Percentiles rank a stretch among this genome's conserved stretches.
Conservation (phyloP, 129 eudicot species). For the Scalesia atractyloides region DNA sequence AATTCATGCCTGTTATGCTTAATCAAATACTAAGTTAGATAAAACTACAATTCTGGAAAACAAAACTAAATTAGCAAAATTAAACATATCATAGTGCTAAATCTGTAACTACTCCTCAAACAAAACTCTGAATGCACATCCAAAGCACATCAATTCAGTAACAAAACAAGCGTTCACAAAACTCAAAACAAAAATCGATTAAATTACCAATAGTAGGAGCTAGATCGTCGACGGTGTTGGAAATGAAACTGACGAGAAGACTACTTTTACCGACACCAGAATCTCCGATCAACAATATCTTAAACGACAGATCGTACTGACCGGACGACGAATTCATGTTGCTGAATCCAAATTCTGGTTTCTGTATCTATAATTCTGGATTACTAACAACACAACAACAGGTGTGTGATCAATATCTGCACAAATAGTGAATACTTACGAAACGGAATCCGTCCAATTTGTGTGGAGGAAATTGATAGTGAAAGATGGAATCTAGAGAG, state of each 20-base stretch:
- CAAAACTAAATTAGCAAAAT: too few species aligned
- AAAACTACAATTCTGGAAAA: too few species aligned
- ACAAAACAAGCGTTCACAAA: background rate
- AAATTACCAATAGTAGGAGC: slow-evolving; percentile 77
- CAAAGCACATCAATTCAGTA: slow-evolving; percentile 1
- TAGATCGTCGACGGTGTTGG: slow-evolving; percentile 69
- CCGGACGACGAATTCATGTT: slow-evolving; percentile 62
- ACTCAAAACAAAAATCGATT: background rate
- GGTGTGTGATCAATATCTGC: background rate
- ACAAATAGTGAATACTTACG: background rate
- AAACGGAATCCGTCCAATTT: background rate
- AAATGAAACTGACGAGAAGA: slow-evolving; percentile 79
- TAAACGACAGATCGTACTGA: slow-evolving; percentile 86
- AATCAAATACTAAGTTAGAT: background rate
- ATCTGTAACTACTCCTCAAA: background rate
- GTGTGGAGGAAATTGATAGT: slow-evolving; percentile 11
- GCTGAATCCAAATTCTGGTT: background rate
- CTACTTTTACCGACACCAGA: slow-evolving; percentile 97
- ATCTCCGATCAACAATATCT: slow-evolving; percentile 93
- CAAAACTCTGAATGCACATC: background rate
- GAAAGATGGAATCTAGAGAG: slow-evolving; percentile 17
- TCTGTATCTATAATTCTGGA: background rate
- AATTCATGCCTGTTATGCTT: background rate
- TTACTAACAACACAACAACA: background rate
- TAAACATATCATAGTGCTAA: background rate